Percentiles rank a stretch among this genome's conserved stretches.
These are phyloP conservation scores for Apiospora hydei DNA, from an alignment of 2,329 filamentous ascomycete genomes.

Conservation along the genomic window DNA sequence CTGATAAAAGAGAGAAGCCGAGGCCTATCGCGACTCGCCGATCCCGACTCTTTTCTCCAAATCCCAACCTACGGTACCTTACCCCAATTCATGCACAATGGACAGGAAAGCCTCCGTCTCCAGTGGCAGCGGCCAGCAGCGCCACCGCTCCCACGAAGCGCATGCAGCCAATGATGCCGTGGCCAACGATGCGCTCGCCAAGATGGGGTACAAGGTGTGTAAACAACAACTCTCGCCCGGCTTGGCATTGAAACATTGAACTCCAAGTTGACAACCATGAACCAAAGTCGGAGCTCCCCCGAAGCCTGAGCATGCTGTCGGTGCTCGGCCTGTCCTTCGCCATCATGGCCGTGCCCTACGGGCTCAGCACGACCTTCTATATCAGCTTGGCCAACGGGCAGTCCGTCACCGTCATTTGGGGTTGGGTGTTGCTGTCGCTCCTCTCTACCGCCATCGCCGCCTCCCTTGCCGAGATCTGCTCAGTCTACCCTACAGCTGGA, in stretches of 20 bases:
- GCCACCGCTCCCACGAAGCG: constrained; percentile 8
- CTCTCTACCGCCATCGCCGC: constrained; percentile 70
- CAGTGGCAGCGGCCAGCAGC: constrained; percentile 5
- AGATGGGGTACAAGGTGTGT: constrained; percentile 69
- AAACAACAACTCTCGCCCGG: not conserved
- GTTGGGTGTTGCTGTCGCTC: constrained; percentile 71
- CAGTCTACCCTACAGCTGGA: constrained; percentile 72
- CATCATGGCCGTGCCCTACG: constrained; percentile 77
- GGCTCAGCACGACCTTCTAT: constrained; percentile 72
- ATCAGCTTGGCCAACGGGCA: constrained; percentile 74
- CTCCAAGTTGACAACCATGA: not conserved
- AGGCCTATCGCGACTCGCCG: not conserved
- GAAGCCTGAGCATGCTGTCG: constrained; percentile 71
- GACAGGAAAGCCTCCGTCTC: constrained; percentile 18
- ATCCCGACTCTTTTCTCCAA: not conserved
- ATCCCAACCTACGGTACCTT: not conserved
- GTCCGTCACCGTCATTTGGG: constrained; percentile 73
- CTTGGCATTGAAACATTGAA: not conserved
- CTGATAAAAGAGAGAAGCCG: not conserved
- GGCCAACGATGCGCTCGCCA: constrained; percentile 67
- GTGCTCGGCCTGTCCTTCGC: constrained; percentile 74
- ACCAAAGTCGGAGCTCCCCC: constrained; percentile 63
- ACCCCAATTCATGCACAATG: constrained; percentile 19
- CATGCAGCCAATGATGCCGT: constrained; percentile 32
- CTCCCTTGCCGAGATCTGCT: constrained; percentile 73